A percentile compares a stretch with the other conserved stretches of the same genome.
Evolutionary conservation across 2,329 filamentous ascomycete genomes (phyloP).

Genomic region (Aspergillus tamarii): DNA sequence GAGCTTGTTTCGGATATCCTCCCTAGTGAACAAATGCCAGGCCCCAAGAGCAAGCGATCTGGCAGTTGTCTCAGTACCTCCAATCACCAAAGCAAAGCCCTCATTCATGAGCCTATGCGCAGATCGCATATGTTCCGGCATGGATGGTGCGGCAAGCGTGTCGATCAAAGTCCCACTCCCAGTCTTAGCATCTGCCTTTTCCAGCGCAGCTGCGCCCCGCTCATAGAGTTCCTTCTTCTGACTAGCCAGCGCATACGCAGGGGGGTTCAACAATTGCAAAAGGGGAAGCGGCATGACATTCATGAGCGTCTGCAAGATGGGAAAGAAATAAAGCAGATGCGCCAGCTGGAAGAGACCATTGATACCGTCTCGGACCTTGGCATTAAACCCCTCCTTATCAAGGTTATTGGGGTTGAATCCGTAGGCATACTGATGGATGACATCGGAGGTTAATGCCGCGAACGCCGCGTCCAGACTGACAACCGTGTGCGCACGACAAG

Average conservation of each 20-base stretch:
- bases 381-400: constrained; percentile 33
- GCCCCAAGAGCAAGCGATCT: constrained; percentile 30
- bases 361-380: constrained; percentile 21
- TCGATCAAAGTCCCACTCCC: constrained; percentile 18
- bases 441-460: constrained; percentile 37
- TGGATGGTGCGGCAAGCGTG: constrained; percentile 14
- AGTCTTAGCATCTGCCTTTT: neutral
- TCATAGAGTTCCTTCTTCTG: constrained; percentile 21
- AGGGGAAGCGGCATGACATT: constrained; percentile 19
- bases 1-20: constrained; percentile 22
- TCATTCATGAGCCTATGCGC: constrained; percentile 41
- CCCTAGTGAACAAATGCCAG: constrained; percentile 31
- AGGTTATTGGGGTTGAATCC: constrained; percentile 35
- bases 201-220: constrained; percentile 11
- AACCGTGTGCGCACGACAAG: constrained; percentile 13
- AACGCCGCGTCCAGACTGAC: constrained; percentile 28
- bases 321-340: constrained; percentile 28
- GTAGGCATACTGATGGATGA: constrained; percentile 43
- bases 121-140: constrained; percentile 23
- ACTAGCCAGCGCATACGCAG: constrained; percentile 16
- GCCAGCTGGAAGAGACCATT: constrained; percentile 20
- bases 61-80: constrained; percentile 46
- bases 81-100: constrained; percentile 40
- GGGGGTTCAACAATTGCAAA: constrained; percentile 17
- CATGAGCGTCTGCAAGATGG: constrained; percentile 24